phyloP scores from a whole-genome alignment of 345 rosid genomes.

The Eucalyptus marginata region DNA sequence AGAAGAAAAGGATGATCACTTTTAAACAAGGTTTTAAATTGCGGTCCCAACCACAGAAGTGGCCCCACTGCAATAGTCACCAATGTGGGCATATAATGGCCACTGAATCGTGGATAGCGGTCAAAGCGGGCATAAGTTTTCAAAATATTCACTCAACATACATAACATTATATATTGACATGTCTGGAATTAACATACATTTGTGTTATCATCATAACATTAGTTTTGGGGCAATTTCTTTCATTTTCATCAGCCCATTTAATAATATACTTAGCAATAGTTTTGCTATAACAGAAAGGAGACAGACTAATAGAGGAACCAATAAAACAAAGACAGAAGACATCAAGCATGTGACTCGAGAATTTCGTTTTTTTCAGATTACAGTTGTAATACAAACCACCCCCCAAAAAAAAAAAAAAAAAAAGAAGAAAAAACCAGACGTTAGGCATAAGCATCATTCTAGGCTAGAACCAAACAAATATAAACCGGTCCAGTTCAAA shows the following conservation, averaged over 20 bases:
- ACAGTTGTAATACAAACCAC: neutral
- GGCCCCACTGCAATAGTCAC: neutral
- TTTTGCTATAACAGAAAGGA: neutral
- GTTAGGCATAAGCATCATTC: too few species aligned
- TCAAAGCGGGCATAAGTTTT: neutral
- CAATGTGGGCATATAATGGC: neutral
- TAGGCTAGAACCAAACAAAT: too few species aligned
- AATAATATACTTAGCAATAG: neutral
- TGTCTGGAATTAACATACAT: neutral
- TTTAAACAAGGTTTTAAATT: neutral
- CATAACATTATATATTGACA: neutral
- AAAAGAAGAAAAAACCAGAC: rapidly evolving
- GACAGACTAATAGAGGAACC: neutral
- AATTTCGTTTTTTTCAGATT: neutral
- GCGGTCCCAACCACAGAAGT: neutral
- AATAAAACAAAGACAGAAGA: neutral
- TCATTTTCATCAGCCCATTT: neutral
- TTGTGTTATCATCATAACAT: neutral
- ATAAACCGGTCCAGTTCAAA: too few species aligned
- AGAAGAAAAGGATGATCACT: neutral
- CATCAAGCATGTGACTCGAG: neutral
- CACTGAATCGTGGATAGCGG: neutral
- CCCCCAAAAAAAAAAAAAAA: neutral
- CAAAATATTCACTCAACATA: neutral
- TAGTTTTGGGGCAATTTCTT: neutral